phyloP scores from a whole-genome alignment of 2,329 filamentous ascomycete species.

The Calonectria leucothoes region DNA sequence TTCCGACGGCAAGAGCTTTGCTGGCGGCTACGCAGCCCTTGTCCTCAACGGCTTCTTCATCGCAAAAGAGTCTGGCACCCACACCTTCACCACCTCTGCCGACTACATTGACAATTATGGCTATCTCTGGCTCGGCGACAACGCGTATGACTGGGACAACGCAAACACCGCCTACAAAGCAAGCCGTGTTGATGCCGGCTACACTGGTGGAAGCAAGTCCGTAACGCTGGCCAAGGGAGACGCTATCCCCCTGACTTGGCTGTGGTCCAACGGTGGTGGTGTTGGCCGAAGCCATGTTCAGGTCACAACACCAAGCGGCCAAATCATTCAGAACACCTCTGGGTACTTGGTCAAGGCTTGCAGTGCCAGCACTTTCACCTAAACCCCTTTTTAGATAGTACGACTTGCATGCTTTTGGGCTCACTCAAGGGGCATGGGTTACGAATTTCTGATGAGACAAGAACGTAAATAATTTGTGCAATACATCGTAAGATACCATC shows the following conservation, averaged over 20 bases:
- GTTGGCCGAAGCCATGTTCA: neutral
- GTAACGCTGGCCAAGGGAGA: neutral
- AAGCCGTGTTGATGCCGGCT: neutral
- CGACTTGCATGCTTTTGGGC: neutral
- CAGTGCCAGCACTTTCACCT: neutral
- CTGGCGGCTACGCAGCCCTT: neutral
- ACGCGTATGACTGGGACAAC: neutral
- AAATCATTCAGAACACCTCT: neutral
- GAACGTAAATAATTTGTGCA: too few relatives aligned
- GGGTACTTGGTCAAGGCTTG: slow-evolving; percentile 2
- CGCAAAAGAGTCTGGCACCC: neutral
- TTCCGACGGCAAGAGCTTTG: neutral
- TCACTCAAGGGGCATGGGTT: neutral
- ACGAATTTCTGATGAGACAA: neutral
- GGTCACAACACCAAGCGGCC: neutral
- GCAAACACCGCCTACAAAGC: neutral
- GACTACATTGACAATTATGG: slow-evolving; percentile 5
- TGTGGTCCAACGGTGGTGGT: slow-evolving; percentile 8
- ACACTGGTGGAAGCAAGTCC: neutral
- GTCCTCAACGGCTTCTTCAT: slow-evolving; percentile 10
- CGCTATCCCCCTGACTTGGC: slow-evolving; percentile 3
- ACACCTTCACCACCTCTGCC: neutral
- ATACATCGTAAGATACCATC: too few relatives aligned
- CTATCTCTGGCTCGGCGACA: slow-evolving; percentile 2
- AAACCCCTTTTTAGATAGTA: too few relatives aligned